Evolutionary conservation across 1,139 yeast genomes (phyloP), one percentile per base, ranked within the genome.

Genomic region (Hyphopichia khmerensis): DNA sequence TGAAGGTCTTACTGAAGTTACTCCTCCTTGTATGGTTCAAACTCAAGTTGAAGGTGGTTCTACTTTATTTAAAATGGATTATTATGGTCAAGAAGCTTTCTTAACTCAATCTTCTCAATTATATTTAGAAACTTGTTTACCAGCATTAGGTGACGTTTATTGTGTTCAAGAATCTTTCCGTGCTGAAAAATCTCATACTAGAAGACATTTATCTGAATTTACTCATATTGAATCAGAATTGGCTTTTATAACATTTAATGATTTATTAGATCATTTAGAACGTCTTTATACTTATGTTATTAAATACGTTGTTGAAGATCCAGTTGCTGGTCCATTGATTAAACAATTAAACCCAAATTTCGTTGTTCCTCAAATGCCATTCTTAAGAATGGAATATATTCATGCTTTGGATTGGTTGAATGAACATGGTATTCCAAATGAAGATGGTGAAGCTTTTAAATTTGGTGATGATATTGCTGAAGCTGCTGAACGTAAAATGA

Each of bases 11-110:
- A 72, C 82, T 37, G 99, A 95, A 75, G 97, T 95, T 47, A 93
- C 98, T 32, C 98, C 99, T 39, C 99, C 99, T 59, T 91, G 98
- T 71, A 91, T 95, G 98, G 99, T 95, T 45, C 99, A 95, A 72
- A 91, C 97, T 36, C 98, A 93, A 74, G 99, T 95, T 47, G 99
- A 95, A 74, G 99, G 99, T 65, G 99, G 99, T 42, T 87, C 97
- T 29, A 95, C 99, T 15, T 77, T 95, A 62, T 95, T 95, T 75
- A 83, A 85, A 57, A 75, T 95, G 75, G 87, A 88, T 64, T 95
- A 95, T 74, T 95, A 95, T 64, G 98, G 97, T 40, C 96, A 93
- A 72, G 95, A 91, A 65, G 99, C 99, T 14, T 95, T 75, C 69
- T 77, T 95, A 60, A 95, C 99, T 18, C 99, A 95, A 72, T 87